Percentiles rank a stretch among this genome's conserved stretches.
Evolutionary conservation across 345 rosid species (phyloP).

Genomic region (Populus davidiana): DNA sequence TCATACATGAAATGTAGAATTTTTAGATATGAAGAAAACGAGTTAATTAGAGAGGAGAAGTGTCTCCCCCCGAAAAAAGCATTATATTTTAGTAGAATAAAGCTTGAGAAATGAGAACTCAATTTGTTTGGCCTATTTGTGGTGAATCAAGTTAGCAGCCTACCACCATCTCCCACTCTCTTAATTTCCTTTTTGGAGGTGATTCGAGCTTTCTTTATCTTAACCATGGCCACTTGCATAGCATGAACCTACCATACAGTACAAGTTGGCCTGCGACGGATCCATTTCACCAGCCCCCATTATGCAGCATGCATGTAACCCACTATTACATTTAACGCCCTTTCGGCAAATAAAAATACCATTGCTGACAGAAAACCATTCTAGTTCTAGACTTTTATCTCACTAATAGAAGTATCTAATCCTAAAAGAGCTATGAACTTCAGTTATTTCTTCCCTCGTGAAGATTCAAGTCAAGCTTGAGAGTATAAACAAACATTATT

Average conservation of each 20-base stretch:
- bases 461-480: slow-evolving; percentile 33
- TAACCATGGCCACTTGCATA: background rate
- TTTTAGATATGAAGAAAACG: too few relatives aligned
- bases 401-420: background rate
- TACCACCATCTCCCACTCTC: background rate
- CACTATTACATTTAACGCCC: slow-evolving; percentile 9
- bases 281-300: slow-evolving; percentile 31
- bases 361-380: background rate
- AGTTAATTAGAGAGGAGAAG: too few relatives aligned
- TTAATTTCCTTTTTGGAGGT: background rate
- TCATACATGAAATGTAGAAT: too few relatives aligned
- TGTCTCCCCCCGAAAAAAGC: too few relatives aligned
- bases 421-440: slow-evolving; percentile 7
- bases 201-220: background rate
- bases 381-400: slow-evolving; percentile 1
- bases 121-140: too few relatives aligned
- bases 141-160: background rate
- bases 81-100: too few relatives aligned
- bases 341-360: background rate
- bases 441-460: slow-evolving; percentile 20
- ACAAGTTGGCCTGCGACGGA: slow-evolving; percentile 6
- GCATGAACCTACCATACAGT: too few relatives aligned
- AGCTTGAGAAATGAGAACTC: too few relatives aligned
- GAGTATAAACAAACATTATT: slow-evolving; percentile 13
- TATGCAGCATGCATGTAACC: slow-evolving; percentile 20